Evolutionary conservation across 169 alveolate species (phyloP).

Genomic region (Amoebophrya sp.): DNA sequence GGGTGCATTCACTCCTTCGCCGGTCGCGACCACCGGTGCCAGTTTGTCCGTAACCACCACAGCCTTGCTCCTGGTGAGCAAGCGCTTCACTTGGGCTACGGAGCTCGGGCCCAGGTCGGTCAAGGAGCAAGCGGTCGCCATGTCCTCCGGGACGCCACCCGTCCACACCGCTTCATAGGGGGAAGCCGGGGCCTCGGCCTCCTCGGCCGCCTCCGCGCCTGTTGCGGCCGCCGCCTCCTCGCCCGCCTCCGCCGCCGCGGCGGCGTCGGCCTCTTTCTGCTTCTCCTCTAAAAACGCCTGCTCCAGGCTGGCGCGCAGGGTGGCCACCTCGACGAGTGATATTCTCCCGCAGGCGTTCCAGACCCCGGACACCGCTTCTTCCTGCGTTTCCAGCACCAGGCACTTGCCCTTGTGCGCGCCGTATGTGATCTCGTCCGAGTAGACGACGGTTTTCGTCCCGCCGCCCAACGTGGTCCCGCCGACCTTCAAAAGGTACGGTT

Average conservation of each 20-base stretch:
- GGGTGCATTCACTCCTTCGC: neutral
- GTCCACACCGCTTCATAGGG: neutral
- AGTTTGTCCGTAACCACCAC: neutral
- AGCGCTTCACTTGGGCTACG: neutral
- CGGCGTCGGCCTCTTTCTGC: neutral
- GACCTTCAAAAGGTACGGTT: neutral
- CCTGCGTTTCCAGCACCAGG: neutral
- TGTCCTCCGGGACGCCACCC: neutral
- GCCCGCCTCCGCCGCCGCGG: neutral
- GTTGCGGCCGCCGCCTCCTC: neutral
- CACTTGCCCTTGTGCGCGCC: neutral
- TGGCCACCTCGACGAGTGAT: neutral
- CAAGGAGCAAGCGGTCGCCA: neutral
- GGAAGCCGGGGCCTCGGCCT: neutral
- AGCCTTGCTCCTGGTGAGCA: neutral
- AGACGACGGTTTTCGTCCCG: neutral
- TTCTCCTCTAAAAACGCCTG: neutral
- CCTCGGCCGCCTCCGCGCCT: neutral
- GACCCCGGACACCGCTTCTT: neutral
- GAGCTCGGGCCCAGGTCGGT: neutral
- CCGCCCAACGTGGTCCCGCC: neutral
- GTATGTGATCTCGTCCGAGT: neutral
- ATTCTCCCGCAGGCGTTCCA: neutral
- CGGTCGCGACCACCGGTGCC: neutral
- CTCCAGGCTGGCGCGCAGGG: neutral